Percentiles rank a stretch among this genome's conserved stretches.
Evolutionary conservation across 257 asterid genomes (phyloP).

Genomic region (Fraxinus americana): DNA sequence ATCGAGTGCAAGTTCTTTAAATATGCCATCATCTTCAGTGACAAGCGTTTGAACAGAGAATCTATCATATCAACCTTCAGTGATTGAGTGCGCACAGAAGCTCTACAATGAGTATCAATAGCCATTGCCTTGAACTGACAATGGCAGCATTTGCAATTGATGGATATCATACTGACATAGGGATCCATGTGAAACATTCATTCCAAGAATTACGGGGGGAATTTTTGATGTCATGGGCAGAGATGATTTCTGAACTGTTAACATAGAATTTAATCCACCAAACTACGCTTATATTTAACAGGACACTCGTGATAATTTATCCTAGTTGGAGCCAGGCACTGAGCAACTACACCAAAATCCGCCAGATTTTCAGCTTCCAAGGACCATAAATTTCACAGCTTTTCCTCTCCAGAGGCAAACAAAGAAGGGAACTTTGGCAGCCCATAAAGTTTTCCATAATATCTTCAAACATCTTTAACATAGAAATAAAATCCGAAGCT

Average conservation of each 20-base stretch:
- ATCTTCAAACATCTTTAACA: conserved; percentile 65
- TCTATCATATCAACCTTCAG: too few relatives aligned
- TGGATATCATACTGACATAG: conserved; percentile 32
- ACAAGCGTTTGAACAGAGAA: too few relatives aligned
- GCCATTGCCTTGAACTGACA: too few relatives aligned
- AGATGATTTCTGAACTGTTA: conserved; percentile 60
- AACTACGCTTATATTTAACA: conserved; percentile 88
- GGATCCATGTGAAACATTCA: conserved; percentile 38
- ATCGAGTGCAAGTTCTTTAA: too few relatives aligned
- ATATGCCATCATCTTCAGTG: too few relatives aligned
- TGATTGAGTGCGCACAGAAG: too few relatives aligned
- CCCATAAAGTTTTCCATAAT: conserved; percentile 61
- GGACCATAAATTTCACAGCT: too few relatives aligned
- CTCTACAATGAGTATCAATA: too few relatives aligned
- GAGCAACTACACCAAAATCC: conserved; percentile 40
- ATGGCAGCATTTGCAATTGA: too few relatives aligned
- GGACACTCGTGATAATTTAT: conserved; percentile 72
- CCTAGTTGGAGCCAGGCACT: conserved; percentile 67
- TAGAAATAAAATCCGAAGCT: too few relatives aligned
- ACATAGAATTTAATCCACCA: conserved; percentile 79
- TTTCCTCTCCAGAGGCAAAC: conserved; percentile 62
- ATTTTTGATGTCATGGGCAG: conserved; percentile 63
- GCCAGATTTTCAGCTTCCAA: too few relatives aligned
- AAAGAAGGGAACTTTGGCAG: conserved; percentile 68
- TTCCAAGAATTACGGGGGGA: conserved; percentile 41